Percentiles rank a stretch among this genome's conserved stretches.
These are phyloP conservation scores for Boletus tylopilopsis DNA, from an alignment of 768 basidiomycete species.

Conservation along the genomic window DNA sequence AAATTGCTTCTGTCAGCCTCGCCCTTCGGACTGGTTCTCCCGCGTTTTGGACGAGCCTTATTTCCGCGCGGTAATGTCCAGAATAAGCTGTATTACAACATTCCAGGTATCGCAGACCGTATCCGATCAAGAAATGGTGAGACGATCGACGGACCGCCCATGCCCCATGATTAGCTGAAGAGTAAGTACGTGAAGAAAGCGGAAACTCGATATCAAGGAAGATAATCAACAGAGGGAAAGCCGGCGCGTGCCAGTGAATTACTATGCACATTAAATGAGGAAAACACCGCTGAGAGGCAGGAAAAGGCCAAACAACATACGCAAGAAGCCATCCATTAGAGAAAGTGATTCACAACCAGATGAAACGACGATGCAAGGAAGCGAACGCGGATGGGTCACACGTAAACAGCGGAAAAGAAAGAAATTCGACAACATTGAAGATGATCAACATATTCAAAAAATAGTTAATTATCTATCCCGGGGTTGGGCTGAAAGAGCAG, in stretches of 20 bases:
- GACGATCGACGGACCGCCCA: conserved; percentile 14
- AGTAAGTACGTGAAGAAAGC: conserved; percentile 23
- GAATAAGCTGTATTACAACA: conserved; percentile 35
- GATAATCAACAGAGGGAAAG: neutral
- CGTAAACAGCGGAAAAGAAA: conserved; percentile 6
- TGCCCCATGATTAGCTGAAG: conserved; percentile 22
- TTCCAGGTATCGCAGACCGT: conserved; percentile 34
- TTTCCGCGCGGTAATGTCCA: conserved; percentile 25
- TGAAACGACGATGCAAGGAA: conserved; percentile 8
- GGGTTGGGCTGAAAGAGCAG: conserved; percentile 5
- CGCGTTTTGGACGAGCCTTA: conserved; percentile 1
- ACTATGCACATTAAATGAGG: conserved; percentile 23
- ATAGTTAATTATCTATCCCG: conserved; percentile 28
- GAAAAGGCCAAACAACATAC: conserved; percentile 17
- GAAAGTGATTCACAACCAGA: conserved; percentile 7
- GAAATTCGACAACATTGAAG: conserved; percentile 24
- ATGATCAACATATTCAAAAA: conserved; percentile 35
- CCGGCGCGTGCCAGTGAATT: conserved; percentile 1
- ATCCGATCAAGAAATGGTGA: conserved; percentile 27
- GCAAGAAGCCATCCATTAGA: conserved; percentile 18
- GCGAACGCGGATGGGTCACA: conserved; percentile 11
- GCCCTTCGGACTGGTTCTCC: neutral
- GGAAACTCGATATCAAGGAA: conserved; percentile 14
- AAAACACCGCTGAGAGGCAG: conserved; percentile 2
- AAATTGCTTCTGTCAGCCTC: conserved; percentile 4